Conservation (phyloP, 2,329 filamentous ascomycete genomes). For the Verticillium longisporum region DNA sequence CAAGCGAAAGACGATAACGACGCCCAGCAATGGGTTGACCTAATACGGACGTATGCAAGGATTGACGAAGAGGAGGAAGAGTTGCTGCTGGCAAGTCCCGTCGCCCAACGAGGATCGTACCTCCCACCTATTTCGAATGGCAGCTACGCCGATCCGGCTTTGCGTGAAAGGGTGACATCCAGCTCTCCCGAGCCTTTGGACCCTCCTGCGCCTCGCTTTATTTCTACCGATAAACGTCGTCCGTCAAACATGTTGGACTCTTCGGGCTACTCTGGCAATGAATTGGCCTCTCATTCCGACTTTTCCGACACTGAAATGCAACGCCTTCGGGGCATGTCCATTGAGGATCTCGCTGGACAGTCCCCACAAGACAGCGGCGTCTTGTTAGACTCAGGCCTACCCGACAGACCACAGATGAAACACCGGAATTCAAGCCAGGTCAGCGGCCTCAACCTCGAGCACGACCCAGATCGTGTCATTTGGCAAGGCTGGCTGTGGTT, state of each 20-base stretch:
- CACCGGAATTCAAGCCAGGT: conserved; percentile 56
- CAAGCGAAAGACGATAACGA: conserved; percentile 69
- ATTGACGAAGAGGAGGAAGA: conserved; percentile 88
- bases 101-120: conserved; percentile 42
- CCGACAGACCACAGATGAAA: conserved; percentile 25
- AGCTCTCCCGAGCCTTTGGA: conserved; percentile 57
- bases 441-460: conserved; percentile 48
- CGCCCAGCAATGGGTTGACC: conserved; percentile 77
- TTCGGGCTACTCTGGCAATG: conserved; percentile 56
- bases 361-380: conserved; percentile 23
- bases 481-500: conserved; percentile 89
- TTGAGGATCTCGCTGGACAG: conserved; percentile 40
- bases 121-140: conserved; percentile 6
- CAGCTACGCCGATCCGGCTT: not conserved
- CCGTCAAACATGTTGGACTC: conserved; percentile 58
- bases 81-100: conserved; percentile 65
- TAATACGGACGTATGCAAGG: conserved; percentile 71
- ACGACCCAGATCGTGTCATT: conserved; percentile 80
- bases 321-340: conserved; percentile 41
- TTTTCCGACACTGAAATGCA: conserved; percentile 65
- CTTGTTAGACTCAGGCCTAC: not conserved
- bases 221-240: conserved; percentile 31
- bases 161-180: conserved; percentile 30
- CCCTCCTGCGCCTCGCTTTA: conserved; percentile 25
- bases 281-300: conserved; percentile 76